These are phyloP conservation scores for Kwoniella shandongensis DNA, from an alignment of 768 basidiomycete species.

Conservation along the genomic window DNA sequence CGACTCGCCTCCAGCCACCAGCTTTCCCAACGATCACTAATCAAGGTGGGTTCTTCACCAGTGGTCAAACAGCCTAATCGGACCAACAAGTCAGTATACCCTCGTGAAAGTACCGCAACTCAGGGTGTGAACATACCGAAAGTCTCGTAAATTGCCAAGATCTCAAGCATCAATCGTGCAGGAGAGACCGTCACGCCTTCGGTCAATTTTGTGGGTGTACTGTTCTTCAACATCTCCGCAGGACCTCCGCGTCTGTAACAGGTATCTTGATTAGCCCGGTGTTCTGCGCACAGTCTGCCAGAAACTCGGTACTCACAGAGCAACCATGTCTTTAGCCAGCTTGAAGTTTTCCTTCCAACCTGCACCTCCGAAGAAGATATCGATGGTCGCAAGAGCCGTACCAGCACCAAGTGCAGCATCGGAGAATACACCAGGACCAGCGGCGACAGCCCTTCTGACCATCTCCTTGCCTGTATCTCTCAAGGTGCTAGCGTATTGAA, in stretches of 20 bases:
- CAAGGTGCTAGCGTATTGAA: slow-evolving; percentile 53
- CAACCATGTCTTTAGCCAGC: slow-evolving; percentile 55
- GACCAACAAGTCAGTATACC: slow-evolving; percentile 20
- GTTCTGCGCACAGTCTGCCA: neutral
- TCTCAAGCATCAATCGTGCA: slow-evolving; percentile 56
- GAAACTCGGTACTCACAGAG: slow-evolving; percentile 48
- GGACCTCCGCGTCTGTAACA: slow-evolving; percentile 55
- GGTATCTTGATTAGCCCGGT: neutral
- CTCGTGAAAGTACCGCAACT: neutral
- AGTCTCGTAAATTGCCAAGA: slow-evolving; percentile 57
- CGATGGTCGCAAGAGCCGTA: slow-evolving; percentile 42
- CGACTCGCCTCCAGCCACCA: slow-evolving; percentile 56
- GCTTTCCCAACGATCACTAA: slow-evolving; percentile 52
- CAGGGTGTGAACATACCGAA: slow-evolving; percentile 47
- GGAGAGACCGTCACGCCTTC: slow-evolving; percentile 52
- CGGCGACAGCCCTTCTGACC: slow-evolving; percentile 51
- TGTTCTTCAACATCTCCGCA: slow-evolving; percentile 51
- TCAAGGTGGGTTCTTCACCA: slow-evolving; percentile 53
- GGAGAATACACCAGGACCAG: slow-evolving; percentile 40
- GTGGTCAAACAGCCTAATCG: slow-evolving; percentile 53
- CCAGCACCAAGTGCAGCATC: slow-evolving; percentile 47
- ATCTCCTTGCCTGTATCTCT: slow-evolving; percentile 54
- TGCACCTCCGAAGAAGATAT: slow-evolving; percentile 58
- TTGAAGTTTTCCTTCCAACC: slow-evolving; percentile 56
- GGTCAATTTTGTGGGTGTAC: slow-evolving; percentile 33